A percentile compares a stretch with the other conserved stretches of the same genome.
These are phyloP conservation scores for Miscanthus sacchariflorus DNA, from an alignment of 202 grass and related monocot species.

Conservation along the genomic window DNA sequence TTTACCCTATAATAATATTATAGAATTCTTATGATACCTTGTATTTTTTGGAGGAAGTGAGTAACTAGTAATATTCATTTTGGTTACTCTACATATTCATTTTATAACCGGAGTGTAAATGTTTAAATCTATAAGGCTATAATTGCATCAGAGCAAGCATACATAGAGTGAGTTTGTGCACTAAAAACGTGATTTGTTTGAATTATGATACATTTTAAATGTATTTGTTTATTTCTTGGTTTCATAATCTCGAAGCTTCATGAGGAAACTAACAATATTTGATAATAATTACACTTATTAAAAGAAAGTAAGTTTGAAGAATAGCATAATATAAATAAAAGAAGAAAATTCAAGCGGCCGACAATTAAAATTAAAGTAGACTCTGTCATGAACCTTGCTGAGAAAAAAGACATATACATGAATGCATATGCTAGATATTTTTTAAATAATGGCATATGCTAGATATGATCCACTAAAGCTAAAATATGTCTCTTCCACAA, in stretches of 20 bases:
- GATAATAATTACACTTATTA: neutral
- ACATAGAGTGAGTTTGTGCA: neutral
- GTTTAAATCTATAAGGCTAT: too few relatives aligned
- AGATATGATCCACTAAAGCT: neutral
- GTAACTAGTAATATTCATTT: too few relatives aligned
- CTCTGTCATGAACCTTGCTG: neutral
- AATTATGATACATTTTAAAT: neutral
- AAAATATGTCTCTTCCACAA: neutral
- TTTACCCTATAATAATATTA: too few relatives aligned
- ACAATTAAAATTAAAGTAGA: neutral
- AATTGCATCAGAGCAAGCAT: neutral
- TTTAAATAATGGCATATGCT: too few relatives aligned
- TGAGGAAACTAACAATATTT: neutral
- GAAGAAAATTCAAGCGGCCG: neutral
- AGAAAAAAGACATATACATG: neutral
- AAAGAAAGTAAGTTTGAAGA: neutral
- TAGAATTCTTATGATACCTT: too few relatives aligned
- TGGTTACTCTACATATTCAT: too few relatives aligned
- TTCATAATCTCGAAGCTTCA: neutral
- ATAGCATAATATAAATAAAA: neutral
- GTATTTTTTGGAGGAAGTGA: too few relatives aligned
- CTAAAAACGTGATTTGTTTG: neutral
- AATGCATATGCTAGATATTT: neutral
- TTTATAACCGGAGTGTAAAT: too few relatives aligned
- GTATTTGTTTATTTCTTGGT: neutral